A percentile compares a stretch with the other conserved stretches of the same genome.
Conservation (phyloP, 2,329 filamentous ascomycete species). For the Trichoderma afroharzianum region DNA sequence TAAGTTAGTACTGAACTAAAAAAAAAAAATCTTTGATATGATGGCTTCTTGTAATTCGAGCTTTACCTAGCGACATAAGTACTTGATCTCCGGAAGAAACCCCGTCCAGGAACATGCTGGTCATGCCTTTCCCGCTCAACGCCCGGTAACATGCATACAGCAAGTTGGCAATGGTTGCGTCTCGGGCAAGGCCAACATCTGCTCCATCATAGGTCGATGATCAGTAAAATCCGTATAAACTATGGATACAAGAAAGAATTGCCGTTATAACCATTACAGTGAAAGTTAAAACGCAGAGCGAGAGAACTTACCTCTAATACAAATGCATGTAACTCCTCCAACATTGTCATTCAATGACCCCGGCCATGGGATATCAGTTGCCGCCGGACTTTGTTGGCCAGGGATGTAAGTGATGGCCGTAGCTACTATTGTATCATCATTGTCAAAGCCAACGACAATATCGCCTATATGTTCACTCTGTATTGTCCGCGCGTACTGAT, state of each 20-base stretch:
- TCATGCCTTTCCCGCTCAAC: conserved; percentile 49
- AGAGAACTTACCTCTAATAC: conserved; percentile 47
- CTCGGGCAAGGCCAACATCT: conserved; percentile 41
- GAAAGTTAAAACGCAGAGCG: background rate
- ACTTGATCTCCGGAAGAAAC: conserved; percentile 48
- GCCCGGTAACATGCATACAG: conserved; percentile 49
- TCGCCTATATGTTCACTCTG: conserved; percentile 48
- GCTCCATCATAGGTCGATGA: conserved; percentile 18
- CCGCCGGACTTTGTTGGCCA: conserved; percentile 42
- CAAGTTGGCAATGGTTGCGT: conserved; percentile 51
- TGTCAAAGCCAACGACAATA: conserved; percentile 51
- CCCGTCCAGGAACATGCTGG: conserved; percentile 53
- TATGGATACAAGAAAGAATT: background rate
- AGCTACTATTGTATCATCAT: conserved; percentile 46
- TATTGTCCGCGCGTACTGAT: conserved; percentile 53
- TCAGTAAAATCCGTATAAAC: background rate
- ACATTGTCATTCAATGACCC: conserved; percentile 46
- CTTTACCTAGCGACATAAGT: conserved; percentile 51
- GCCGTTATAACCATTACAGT: background rate
- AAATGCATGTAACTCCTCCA: conserved; percentile 59
- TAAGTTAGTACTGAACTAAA: background rate
- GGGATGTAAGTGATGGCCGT: conserved; percentile 53
- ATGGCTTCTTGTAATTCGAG: background rate
- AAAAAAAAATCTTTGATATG: background rate
- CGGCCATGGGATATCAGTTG: conserved; percentile 55